Evolutionary conservation across 352 stramenopile genomes (phyloP).

Genomic region (Phytophthora fragariae): DNA sequence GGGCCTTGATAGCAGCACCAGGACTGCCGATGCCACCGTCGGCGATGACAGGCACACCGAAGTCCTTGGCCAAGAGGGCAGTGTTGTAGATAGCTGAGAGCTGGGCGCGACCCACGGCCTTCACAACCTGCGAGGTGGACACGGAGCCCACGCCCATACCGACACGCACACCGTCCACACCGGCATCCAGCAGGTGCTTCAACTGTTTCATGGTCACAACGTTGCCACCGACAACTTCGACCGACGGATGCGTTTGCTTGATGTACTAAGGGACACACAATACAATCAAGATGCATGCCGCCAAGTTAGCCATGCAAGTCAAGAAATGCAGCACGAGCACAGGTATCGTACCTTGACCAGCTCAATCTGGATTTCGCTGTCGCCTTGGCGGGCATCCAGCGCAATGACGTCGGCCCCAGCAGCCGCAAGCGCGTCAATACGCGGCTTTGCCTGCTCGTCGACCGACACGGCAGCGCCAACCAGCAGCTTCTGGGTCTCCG

Average conservation of each 20-base stretch:
- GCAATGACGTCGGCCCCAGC: constrained; percentile 98
- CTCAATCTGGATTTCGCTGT: constrained; percentile 90
- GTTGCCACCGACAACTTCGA: constrained; percentile 98
- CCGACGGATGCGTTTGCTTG: constrained; percentile 90
- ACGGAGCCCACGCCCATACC: constrained; percentile 99
- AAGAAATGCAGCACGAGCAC: not conserved
- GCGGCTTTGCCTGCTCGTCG: constrained; percentile 91
- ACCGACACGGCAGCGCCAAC: constrained; percentile 97
- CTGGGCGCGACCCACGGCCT: constrained; percentile 97
- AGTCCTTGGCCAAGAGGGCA: constrained; percentile 91
- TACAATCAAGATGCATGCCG: not conserved
- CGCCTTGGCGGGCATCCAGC: constrained; percentile 98
- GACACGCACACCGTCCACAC: constrained; percentile 98
- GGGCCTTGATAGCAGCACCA: constrained; percentile 97
- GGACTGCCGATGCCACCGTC: constrained; percentile 98
- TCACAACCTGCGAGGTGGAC: constrained; percentile 99
- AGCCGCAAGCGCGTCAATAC: constrained; percentile 86
- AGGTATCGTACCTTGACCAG: constrained; percentile 53
- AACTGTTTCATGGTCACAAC: constrained; percentile 97
- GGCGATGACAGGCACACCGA: constrained; percentile 97
- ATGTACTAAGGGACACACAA: constrained; percentile 66
- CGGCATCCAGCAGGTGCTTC: constrained; percentile 96
- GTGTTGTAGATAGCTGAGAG: constrained; percentile 99
- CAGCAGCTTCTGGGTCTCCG: constrained; percentile 94
- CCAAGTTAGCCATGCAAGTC: constrained; percentile 2